Base-by-base conservation (phyloP, 495 filamentous ascomycete species). In the Pyronema omphalodes region DNA sequence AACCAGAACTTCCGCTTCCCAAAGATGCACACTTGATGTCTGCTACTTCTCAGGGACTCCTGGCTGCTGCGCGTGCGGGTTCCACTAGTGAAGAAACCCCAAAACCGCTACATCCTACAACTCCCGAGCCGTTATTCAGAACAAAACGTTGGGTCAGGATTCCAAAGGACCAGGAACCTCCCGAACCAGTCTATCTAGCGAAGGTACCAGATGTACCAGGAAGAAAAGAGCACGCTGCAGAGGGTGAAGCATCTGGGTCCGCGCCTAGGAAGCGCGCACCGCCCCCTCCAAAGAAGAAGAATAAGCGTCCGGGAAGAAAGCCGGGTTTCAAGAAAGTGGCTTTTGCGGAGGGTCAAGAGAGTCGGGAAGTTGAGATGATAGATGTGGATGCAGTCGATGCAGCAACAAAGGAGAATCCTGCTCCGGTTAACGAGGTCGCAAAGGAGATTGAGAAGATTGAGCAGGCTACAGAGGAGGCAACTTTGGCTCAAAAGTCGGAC, bases 21-120 rank as follows among this genome's bases (percentile, higher is more conserved):
- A 82, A 84, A 60, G 93, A 96, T 65, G 83, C 79, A 40, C 79
- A 87, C 58, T 71, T 94, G 12, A 72, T 95, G 8, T 77, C 82
- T 0, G 76, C 79, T 3, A 80, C 83, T 68, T 88, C 79, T 37
- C 83, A 88, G 63, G 84, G 82, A 44, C 75, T 96, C n/a, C 74
- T 96, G 0, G 79, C 86, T 35, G 82, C 84, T 18, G 85, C 86
- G 39, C 78, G 89, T 37, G 83, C 82, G 1, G 79, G 83, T 7
- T 82, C 81, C 1, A 76, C 75, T 15, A 70, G 83, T n/a, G 82
- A 82, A 55, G 82, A 80, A 57, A 70, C 71, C 1, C 71, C 74
- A 71, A 73, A 23, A 61, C 63, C 4, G 67, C 63, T 0, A 73
- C 77, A 51, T 64, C 65, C 11, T 71, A 74, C n/a, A 51, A 59